Base-by-base conservation (phyloP, 352 stramenopile genomes). In the Sclerospora graminicola region DNA sequence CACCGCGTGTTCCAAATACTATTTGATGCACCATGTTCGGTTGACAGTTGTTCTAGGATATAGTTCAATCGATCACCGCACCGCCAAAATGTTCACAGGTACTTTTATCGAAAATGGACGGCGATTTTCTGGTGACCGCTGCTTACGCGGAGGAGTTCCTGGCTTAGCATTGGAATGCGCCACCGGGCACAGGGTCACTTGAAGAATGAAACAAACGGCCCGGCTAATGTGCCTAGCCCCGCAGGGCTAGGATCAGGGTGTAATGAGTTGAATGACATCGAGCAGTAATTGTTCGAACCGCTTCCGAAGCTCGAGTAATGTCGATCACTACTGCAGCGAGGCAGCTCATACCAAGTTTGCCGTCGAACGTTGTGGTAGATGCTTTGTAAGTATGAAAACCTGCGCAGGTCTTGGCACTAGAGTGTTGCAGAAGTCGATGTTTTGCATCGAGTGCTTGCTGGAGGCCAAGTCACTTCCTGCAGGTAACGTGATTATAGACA, bases 401-500 rank as follows among this genome's bases (percentile, higher is more conserved):
- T 61, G 48, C 18, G 23, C 66, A 18, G 44, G 47, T 9, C 36
- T 66, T 5, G 60, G 54, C 0, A 51, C 37, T 29, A 51, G 61
- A 18, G 47, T 57, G 9, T 9, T 69, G 38, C 34, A 58, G 31
- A 63, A 67, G 34, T 56, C 45, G 4, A 52, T 66, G 8, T 73
- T 73, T 34, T 73, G 63, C 34, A 44, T 73, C 35, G 46, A 68
- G 39, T 73, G 63, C 40, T 49, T 69, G 39, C 34, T 69, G 10
- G 54, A 69, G 20, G 59, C 58, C 37, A 82, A 80, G 52, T 52
- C 69, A 10, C 8, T 66, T 8, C 45, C 56, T 0, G 51, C 51
- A 42, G 41, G 31, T 8, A 48, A 49, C 32, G 56, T 65, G 21
- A 46, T 51, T 0, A 7, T 35, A 23, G 56, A 65, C 21, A 65